Percentiles rank a stretch among this genome's conserved stretches.
phyloP scores from a whole-genome alignment of 1,284 basidiomycete species.

The Pterulicium gracile region DNA sequence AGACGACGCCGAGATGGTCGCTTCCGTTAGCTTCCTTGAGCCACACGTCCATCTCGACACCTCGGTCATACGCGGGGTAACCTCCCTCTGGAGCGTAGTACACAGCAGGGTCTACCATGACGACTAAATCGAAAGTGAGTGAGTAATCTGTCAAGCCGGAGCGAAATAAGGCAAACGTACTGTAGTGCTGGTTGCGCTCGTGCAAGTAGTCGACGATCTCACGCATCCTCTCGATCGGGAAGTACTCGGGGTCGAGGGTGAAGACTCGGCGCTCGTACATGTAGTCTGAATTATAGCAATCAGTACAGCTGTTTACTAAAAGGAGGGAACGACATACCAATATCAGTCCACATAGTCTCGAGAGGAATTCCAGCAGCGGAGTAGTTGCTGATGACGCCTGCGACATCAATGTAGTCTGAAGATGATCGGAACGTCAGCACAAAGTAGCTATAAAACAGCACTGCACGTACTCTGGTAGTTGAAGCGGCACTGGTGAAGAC shows the following conservation, averaged over 20 bases:
- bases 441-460: background rate
- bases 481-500: constrained; percentile 63
- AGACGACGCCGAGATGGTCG: constrained; percentile 51
- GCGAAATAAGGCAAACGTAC: constrained; percentile 30
- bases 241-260: constrained; percentile 59
- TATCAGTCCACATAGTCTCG: constrained; percentile 73
- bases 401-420: constrained; percentile 49
- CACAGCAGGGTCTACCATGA: constrained; percentile 72
- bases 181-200: constrained; percentile 42
- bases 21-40: constrained; percentile 55
- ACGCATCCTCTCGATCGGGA: constrained; percentile 49
- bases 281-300: constrained; percentile 50
- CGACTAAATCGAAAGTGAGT: constrained; percentile 27
- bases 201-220: constrained; percentile 57
- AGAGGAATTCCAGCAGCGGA: constrained; percentile 51
- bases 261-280: constrained; percentile 59
- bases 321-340: constrained; percentile 33
- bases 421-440: no score
- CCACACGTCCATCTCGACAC: constrained; percentile 44
- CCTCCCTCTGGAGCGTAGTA: constrained; percentile 29
- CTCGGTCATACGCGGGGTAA: constrained; percentile 48
- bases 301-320: no score
- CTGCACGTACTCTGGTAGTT: constrained; percentile 41
- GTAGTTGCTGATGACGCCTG: constrained; percentile 49
- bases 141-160: background rate